Evolutionary conservation across 768 basidiomycete genomes (phyloP), one percentile per base, ranked within the genome.

Genomic region (Pleurotus sapidus): DNA sequence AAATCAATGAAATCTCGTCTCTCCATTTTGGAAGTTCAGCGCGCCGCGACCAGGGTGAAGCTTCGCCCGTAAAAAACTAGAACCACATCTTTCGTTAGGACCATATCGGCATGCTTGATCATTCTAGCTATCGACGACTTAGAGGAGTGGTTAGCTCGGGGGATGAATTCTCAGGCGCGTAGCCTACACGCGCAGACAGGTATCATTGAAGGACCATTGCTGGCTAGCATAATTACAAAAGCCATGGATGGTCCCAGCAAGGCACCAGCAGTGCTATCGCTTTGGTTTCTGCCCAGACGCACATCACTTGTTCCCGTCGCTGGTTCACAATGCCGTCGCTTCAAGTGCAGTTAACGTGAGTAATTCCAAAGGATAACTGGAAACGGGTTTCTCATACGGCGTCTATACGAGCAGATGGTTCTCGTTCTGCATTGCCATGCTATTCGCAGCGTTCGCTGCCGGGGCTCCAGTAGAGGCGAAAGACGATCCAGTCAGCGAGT

Each of bases 361-460:
- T 53, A 8, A 39, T 40, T 18, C 3, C n/a, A 9, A 34, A 34
- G 9, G 9, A 11, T 39, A 37, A 18, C 23, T 53, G 20, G 30
- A 8, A 34, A 34, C 8, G 11, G 30, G 9, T 53, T 17, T 42
- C 20, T 53, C n/a, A 38, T 24, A 39, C 38, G 9, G 14, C 11
- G n/a, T 7, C 38, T 8, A 42, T 45, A 39, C 23, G 34, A 20
- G 46, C 38, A 37, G 50, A 59, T 57, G n/a, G 60, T 20, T 30
- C 53, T 18, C 49, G 23, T 14, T 55, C 34, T 34, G 47, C 27
- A 42, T 46, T 27, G 6, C 42, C 58, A 25, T 59, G 57, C 43
- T 55, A 45, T 56, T 65, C 23, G 51, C 51, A 5, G 12, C 43
- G 4, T 15, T 53, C 20, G 15, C 38, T 18, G 51, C 51, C 24